phyloP scores from a whole-genome alignment of 805 yeast genomes.

The Saturnispora silvae region DNA sequence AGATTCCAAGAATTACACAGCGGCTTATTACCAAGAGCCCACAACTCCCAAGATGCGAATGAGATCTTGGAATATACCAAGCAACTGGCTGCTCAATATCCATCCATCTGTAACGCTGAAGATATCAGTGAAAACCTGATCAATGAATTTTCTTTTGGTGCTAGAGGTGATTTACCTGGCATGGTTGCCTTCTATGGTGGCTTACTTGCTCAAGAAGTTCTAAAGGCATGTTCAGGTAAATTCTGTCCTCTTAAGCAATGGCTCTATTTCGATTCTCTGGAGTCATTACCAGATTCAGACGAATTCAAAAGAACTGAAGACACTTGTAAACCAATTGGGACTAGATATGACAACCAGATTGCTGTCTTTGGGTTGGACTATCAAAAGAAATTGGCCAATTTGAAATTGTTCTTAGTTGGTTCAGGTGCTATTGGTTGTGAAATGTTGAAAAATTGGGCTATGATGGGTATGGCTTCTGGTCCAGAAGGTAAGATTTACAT shows the following conservation, averaged over 20 bases:
- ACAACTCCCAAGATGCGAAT: slow-evolving; percentile 61
- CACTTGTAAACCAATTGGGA: slow-evolving; percentile 60
- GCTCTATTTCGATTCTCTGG: slow-evolving; percentile 88
- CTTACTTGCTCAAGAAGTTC: slow-evolving; percentile 88
- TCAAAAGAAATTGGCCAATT: slow-evolving; percentile 63
- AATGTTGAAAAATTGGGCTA: slow-evolving; percentile 96
- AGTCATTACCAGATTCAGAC: slow-evolving; percentile 63
- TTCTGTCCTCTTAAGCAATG: slow-evolving; percentile 89
- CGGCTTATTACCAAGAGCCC: slow-evolving; percentile 67
- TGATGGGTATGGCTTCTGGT: slow-evolving; percentile 91
- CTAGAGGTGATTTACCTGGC: slow-evolving; percentile 88
- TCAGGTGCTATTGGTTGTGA: slow-evolving; percentile 99
- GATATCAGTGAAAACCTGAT: slow-evolving; percentile 55
- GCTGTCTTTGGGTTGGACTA: slow-evolving; percentile 83
- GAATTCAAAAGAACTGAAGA: slow-evolving; percentile 54
- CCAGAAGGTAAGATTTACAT: slow-evolving; percentile 74
- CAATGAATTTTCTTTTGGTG: slow-evolving; percentile 67
- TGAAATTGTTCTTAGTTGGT: slow-evolving; percentile 85
- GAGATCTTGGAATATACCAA: slow-evolving; percentile 52
- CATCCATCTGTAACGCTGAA: slow-evolving; percentile 40
- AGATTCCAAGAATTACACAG: slow-evolving; percentile 55
- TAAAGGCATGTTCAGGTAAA: slow-evolving; percentile 92
- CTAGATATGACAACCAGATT: slow-evolving; percentile 90
- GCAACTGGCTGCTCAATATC: slow-evolving; percentile 46
- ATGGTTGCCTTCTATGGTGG: slow-evolving; percentile 89